phyloP scores from a whole-genome alignment of 2,329 filamentous ascomycete species.

The Cyanodermella asteris region DNA sequence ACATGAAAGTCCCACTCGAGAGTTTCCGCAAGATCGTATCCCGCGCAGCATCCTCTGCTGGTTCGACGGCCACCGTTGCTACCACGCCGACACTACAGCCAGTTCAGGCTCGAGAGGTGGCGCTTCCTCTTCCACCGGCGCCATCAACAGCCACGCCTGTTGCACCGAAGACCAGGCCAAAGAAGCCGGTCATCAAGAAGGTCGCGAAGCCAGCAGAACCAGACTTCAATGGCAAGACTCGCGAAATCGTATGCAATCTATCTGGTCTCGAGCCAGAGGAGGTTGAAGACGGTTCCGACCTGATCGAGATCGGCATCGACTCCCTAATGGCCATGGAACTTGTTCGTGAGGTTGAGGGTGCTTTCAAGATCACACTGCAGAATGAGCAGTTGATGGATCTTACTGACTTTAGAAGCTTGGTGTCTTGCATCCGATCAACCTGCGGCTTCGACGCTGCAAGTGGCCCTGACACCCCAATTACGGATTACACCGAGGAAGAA shows the following conservation, averaged over 20 bases:
- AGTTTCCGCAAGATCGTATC: constrained; percentile 14
- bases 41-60: no score
- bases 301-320: constrained; percentile 21
- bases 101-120: no score
- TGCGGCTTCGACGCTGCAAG: no score
- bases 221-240: constrained; percentile 2
- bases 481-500: no score
- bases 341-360: constrained; percentile 6
- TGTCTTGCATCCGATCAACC: constrained; percentile 9
- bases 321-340: constrained; percentile 18
- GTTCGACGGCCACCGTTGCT: no score
- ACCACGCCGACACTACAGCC: neutral
- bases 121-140: no score
- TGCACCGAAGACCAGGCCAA: neutral
- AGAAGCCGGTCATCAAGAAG: constrained; percentile 3
- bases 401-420: constrained; percentile 13
- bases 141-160: constrained; percentile 1
- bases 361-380: constrained; percentile 5
- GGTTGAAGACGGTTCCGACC: constrained; percentile 13
- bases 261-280: constrained; percentile 17
- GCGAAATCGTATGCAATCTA: constrained; percentile 9
- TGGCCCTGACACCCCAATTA: no score
- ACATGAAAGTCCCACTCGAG: constrained; percentile 11
- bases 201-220: neutral
- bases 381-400: constrained; percentile 11